phyloP scores from a whole-genome alignment of 345 rosid species.

The Eucalyptus grandis region DNA sequence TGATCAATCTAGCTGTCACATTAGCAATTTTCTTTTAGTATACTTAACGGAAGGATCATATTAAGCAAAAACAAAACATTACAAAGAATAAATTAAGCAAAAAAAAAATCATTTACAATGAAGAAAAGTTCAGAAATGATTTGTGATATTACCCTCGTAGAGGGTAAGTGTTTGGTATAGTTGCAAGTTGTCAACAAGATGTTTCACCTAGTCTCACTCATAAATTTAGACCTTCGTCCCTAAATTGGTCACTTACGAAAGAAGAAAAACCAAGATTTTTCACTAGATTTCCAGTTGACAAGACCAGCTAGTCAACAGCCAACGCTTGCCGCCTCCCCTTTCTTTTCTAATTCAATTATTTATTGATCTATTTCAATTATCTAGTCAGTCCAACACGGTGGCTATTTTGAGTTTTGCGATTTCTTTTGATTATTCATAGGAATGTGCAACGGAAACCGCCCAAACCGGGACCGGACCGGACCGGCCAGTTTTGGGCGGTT shows the following conservation, averaged over 20 bases:
- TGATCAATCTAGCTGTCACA: background rate
- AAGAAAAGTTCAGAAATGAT: no score
- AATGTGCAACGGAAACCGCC: no score
- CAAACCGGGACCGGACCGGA: no score
- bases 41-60: background rate
- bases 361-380: background rate
- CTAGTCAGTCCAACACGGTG: background rate
- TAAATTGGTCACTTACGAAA: background rate
- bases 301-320: background rate
- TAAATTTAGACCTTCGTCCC: background rate
- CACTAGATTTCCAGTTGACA: background rate
- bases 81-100: background rate
- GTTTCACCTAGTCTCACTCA: background rate
- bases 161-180: background rate
- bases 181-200: background rate
- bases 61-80: background rate
- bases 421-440: no score
- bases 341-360: background rate
- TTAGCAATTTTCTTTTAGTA: background rate
- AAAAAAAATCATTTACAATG: background rate
- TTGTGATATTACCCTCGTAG: background rate
- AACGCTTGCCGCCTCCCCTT: background rate
- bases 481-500: no score
- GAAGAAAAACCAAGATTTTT: background rate
- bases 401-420: background rate